phyloP scores from a whole-genome alignment of 768 basidiomycete genomes.

The Strobilomyces echinocephalus region DNA sequence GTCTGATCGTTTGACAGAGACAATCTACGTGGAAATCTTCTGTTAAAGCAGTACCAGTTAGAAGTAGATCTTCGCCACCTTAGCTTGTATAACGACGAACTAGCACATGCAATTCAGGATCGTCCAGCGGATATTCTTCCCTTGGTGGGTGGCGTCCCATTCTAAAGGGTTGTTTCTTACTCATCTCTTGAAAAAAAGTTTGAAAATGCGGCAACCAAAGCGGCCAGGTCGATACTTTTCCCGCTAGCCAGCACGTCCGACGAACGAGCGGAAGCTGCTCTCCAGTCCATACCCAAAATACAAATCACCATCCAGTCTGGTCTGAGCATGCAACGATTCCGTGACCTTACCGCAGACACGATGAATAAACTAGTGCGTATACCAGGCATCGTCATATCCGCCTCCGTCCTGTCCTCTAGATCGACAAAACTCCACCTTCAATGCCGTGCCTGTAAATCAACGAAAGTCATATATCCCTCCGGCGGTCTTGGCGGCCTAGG shows the following conservation, averaged over 20 bases:
- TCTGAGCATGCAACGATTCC: conserved; percentile 88
- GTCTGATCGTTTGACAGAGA: conserved; percentile 45
- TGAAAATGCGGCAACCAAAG: conserved; percentile 83
- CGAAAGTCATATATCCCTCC: conserved; percentile 71
- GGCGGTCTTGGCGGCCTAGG: conserved; percentile 85
- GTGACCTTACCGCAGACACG: conserved; percentile 88
- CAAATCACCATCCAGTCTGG: conserved; percentile 89
- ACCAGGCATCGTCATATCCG: conserved; percentile 97
- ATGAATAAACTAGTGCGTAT: conserved; percentile 95
- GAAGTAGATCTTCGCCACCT: conserved; percentile 81
- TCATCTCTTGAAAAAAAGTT: conserved; percentile 48
- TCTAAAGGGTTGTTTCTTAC: neutral
- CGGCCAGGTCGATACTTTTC: conserved; percentile 78
- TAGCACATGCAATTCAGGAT: conserved; percentile 88
- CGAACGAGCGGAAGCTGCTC: conserved; percentile 42
- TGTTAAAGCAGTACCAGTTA: conserved; percentile 82
- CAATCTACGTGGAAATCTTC: conserved; percentile 81
- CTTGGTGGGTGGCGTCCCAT: conserved; percentile 47
- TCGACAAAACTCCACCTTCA: conserved; percentile 90
- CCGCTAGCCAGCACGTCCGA: conserved; percentile 60
- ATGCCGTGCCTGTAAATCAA: conserved; percentile 84
- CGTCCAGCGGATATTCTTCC: conserved; percentile 86
- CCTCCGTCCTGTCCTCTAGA: conserved; percentile 87
- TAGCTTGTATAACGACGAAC: conserved; percentile 85
- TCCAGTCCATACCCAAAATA: conserved; percentile 58